These are phyloP conservation scores for Wickerhamiella brachini DNA, from an alignment of 805 yeast species.

Conservation along the genomic window DNA sequence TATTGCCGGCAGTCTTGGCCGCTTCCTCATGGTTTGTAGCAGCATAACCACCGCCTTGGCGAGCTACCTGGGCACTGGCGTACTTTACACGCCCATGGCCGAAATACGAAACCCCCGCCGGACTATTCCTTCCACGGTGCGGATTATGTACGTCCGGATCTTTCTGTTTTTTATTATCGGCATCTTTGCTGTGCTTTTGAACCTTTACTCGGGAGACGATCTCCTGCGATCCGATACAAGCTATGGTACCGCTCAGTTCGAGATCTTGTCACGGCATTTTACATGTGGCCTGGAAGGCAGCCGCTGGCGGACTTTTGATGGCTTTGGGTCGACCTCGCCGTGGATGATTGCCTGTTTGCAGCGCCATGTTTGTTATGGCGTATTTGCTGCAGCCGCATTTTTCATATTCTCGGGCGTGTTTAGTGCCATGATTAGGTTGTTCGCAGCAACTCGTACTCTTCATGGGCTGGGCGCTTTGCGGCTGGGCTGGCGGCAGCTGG, in stretches of 20 bases:
- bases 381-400: slow-evolving; percentile 6
- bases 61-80: slow-evolving; percentile 7
- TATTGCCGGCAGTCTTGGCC: slow-evolving; percentile 2
- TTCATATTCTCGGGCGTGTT: slow-evolving; percentile 6
- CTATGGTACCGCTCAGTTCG: background rate
- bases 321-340: background rate
- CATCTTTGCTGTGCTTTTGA: background rate
- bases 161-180: slow-evolving; percentile 1
- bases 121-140: slow-evolving; percentile 6
- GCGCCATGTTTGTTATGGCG: slow-evolving; percentile 4
- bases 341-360: slow-evolving; percentile 5
- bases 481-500: slow-evolving; percentile 4
- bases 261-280: background rate
- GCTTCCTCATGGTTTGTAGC: slow-evolving; percentile 7
- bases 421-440: slow-evolving; percentile 5
- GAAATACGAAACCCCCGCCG: slow-evolving; percentile 15
- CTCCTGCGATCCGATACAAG: background rate
- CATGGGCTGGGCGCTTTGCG: slow-evolving; percentile 9
- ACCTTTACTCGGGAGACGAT: background rate
- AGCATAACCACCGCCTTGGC: slow-evolving; percentile 5
- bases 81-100: slow-evolving; percentile 11
- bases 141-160: slow-evolving; percentile 4
- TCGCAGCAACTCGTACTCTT: slow-evolving; percentile 13
- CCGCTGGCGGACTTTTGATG: background rate
- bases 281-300: background rate